Base-by-base conservation (phyloP, 148 eudicot species). In the Rhododendron griersonianum region DNA sequence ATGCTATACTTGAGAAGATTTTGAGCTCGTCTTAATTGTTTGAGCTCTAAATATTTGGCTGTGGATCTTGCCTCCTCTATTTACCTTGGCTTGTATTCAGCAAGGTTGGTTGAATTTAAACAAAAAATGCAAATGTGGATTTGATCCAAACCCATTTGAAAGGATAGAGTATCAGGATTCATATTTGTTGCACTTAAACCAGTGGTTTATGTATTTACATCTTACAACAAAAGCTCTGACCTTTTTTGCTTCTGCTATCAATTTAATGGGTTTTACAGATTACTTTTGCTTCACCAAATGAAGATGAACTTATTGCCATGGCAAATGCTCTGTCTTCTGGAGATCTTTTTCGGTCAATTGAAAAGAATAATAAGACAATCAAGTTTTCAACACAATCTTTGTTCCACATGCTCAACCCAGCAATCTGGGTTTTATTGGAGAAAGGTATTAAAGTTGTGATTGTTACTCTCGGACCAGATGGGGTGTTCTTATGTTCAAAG, bases 231-330 rank as follows among this genome's bases (percentile, higher is more conserved):
- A 13, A 75, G 35, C 23, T 37, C 25, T 75, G 16, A 75, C 41
- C 63, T 2, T 44, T 55, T 76, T 25, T 69, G 81, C 55, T 28
- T 41, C 82, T 84, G 51, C 44, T 83, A 30, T 71, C 30, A 28
- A 39, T 71, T 71, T 28, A 67, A n/a, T 65, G 83, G 65, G 45
- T 85, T 30, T 75, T 19, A 74, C 93, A 97, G 99, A 78, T 95
- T 81, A 93, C 93, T 50, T 95, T 93, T 92, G 93, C 95, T 84
- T 97, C 99, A 75, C 99, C 99, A 51, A 97, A 97, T 85, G 98
- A 95, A 88, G 94, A 92, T 78, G 99, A 97, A 91, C 96, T 97
- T 69, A 55, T 95, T 86, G 95, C 98, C 39, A 97, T 97, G 99
- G 99, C 98, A 78, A 93, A 95, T 88, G 90, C 96, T 83, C 84